Base-by-base conservation (phyloP, 2,329 filamentous ascomycete species). In the Diatrype stigma region DNA sequence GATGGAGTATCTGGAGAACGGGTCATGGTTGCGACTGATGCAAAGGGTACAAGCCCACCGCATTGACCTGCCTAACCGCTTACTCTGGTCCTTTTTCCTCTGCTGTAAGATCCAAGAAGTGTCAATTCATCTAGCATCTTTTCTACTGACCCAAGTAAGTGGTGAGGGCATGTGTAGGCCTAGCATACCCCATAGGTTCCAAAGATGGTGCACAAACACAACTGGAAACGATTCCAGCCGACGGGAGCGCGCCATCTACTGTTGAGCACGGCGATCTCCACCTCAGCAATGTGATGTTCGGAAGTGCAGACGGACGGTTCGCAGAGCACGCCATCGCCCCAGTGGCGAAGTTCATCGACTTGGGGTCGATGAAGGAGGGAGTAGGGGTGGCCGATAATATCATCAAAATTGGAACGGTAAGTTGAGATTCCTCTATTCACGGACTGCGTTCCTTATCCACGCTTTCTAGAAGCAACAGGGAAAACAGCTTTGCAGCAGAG, bases 1-100 rank as follows among this genome's bases (percentile, higher is more conserved):
- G 4, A 47, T 47, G 46, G 46, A 47, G 16, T 47, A 47, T 38
- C 12, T 47, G 35, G 46, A 47, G 14, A 47, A 47, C 22, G 46
- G 46, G 19, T 40, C 30, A 14, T 35, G 38, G 7, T 5, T 21
- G 21, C 17, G 40, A 21, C 22, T 44, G 21, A 23, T 23, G 40
- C 6, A 22, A 7, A 16, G 21, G 12, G 28, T 22, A 0, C n/a
- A 30, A 8, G 6, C 10, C 7, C 16, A 38, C 1, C 17, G 28
- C 21, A 17, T 44, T 23, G 10, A 23, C 14, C 12, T 47, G 32
- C 46, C 46, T 8, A 47, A 47, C 26, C 32, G 34, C 21, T 6
- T 47, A 16, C 11, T 47, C 12, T 26, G 34, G 22, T 47, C 22
- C 1, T 19, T 47, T 5, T 47, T 47, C 21, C 46, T 47, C 26